Evolutionary conservation across 1,284 basidiomycete genomes (phyloP), one percentile per base, ranked within the genome.

Genomic region (Naganishia liquefaciens): DNA sequence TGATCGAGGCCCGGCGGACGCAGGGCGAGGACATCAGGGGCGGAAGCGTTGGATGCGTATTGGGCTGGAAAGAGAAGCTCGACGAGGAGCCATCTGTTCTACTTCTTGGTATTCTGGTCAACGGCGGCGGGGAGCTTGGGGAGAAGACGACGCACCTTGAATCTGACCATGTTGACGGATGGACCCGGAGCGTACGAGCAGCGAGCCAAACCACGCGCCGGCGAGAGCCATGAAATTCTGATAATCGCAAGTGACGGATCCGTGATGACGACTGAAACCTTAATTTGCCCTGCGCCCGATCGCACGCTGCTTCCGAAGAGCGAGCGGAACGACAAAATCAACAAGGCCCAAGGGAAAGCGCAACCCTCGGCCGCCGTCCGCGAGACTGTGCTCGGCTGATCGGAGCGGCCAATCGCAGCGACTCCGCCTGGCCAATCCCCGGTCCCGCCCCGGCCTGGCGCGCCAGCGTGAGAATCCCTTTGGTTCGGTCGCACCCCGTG

Each of bases 61-160:
- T 61, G 52, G 5, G 65, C 65, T 39, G 72, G 53, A 25, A 73
- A 68, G 64, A 89, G 82, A 71, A 90, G 84, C 76, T 90, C 88
- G 64, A 89, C 85, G 25, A 90, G 82, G 23, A 90, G 77, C 88
- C 88, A 89, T 60, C 88, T 83, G 72, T 89, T 90, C 88, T 90
- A 47, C 49, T 44, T 47, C 50, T 44, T 66, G 54, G 15, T 25
- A 65, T 27, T 42, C 25, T 40, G 52, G 54, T 21, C 15, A n/a
- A 13, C 30, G 66, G 40, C 30, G 60, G 42, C n/a, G 2, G 6
- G 7, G 5, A 25, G 53, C 13, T 40, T 28, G 30, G 39, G 44
- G 21, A 37, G 27, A 11, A 21, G 21, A 30, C 4, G 15, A 42
- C 72, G 42, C 67, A 85, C 85, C 79, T 86, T 86, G 81, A 86